Base-by-base conservation (phyloP, 108 stramenopile genomes). In the Fragilaria crotonensis region DNA sequence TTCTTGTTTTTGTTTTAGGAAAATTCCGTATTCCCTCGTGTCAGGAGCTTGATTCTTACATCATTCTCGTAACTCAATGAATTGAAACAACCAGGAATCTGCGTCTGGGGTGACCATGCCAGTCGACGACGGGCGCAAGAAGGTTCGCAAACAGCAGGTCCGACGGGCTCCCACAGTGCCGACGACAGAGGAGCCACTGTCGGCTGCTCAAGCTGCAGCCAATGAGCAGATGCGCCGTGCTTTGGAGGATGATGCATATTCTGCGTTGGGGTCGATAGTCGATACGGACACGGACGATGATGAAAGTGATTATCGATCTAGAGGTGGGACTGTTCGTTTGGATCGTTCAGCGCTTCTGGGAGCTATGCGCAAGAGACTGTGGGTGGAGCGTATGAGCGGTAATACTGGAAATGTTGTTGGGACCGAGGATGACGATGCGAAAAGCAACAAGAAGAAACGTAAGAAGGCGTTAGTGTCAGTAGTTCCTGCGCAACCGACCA, bases 151-250 rank as follows among this genome's bases (percentile, higher is more conserved):
- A 52, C 41, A 67, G 56, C 25, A 47, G 27, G 18, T 21, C 27
- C 25, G 19, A 17, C 26, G 25, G n/a, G 52, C 14, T 11, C 52
- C 47, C 9, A 49, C 25, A 50, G 19, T 17, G 22, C 23, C 55
- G 48, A 4, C 46, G 45, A 19, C 49, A 0, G 20, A 26, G 2
- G 57, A 56, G 45, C 44, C 33, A 20, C 46, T 70, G 48, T 71
- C 80, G 26, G 62, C 80, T 32, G 82, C 82, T n/a, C 87, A 89
- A 54, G 53, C 76, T 29, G 83, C 85, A 1, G 85, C 83, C 44
- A 78, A 86, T 48, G 87, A 92, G 48, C 87, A 88, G 71, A 86
- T 89, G 90, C 83, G 90, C 20, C 67, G 75, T 3, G 85, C 81
- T 2, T 54, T 92, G 30, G 90, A 92, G 59, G 90, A 92, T 67